Evolutionary conservation across 441 rosid genomes (phyloP).

Genomic region (Eugenia klotzschiana): DNA sequence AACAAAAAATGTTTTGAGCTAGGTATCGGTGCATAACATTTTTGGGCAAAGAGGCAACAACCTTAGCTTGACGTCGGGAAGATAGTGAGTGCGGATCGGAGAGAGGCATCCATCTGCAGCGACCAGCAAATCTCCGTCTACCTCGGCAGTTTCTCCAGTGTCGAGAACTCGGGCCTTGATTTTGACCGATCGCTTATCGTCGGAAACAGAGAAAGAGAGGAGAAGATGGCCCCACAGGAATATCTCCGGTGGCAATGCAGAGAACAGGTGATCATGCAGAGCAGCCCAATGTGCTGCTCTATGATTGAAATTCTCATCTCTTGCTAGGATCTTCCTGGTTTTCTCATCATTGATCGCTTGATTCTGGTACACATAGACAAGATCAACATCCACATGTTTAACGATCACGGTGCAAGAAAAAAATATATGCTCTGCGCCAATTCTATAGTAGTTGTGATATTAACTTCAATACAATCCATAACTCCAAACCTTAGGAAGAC

Average conservation of each 20-base stretch:
- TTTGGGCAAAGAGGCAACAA: not conserved
- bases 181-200: not conserved
- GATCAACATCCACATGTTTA: not conserved
- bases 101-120: not conserved
- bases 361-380: not conserved
- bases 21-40: not conserved
- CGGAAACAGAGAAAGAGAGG: not conserved
- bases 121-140: not conserved
- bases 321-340: not conserved
- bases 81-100: not conserved
- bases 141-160: not conserved
- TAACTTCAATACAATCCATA: not conserved
- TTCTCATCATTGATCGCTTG: not conserved
- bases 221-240: not conserved
- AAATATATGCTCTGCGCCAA: not conserved
- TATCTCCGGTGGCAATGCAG: not conserved
- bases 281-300: not conserved
- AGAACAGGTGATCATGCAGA: not conserved
- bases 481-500: not conserved
- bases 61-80: not conserved
- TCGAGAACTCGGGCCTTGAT: not conserved
- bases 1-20: not conserved
- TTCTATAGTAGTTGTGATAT: not conserved
- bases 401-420: not conserved
- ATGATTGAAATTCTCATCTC: not conserved